These are phyloP conservation scores for Benincasa hispida DNA, from an alignment of 306 rosid genomes.

Conservation along the genomic window DNA sequence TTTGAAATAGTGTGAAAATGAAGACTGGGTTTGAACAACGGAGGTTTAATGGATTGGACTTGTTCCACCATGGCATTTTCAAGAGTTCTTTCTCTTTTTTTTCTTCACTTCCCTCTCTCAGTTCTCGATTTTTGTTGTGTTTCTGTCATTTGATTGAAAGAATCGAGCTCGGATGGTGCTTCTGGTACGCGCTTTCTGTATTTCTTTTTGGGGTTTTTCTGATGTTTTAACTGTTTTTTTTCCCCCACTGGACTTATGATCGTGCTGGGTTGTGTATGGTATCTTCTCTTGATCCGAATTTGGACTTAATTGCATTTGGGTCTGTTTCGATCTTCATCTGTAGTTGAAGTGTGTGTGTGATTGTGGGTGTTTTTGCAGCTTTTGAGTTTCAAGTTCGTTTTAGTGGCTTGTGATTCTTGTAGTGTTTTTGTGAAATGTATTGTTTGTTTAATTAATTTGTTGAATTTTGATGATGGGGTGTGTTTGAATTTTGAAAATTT, in stretches of 20 bases:
- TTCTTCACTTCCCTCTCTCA: background rate
- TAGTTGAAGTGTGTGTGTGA: background rate
- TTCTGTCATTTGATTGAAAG: background rate
- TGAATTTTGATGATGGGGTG: background rate
- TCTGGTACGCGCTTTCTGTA: slow-evolving; percentile 1
- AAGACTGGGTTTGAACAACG: slow-evolving; percentile 14
- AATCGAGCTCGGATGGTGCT: slow-evolving; percentile 2
- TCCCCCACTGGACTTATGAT: background rate
- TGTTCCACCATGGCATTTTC: slow-evolving; percentile 7
- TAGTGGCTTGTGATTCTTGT: background rate
- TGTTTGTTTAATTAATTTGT: background rate
- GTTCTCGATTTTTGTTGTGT: background rate
- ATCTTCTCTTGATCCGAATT: background rate
- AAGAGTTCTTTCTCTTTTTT: background rate
- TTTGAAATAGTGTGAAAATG: slow-evolving; percentile 21
- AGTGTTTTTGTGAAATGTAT: background rate
- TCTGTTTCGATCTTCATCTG: background rate
- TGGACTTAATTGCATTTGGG: background rate
- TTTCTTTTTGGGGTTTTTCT: background rate
- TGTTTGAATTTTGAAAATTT: background rate
- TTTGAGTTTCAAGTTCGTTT: slow-evolving; percentile 1
- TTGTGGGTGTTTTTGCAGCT: background rate
- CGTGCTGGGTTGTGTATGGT: background rate
- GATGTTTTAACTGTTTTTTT: background rate
- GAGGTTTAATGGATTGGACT: slow-evolving; percentile 17